A percentile compares a stretch with the other conserved stretches of the same genome.
Evolutionary conservation across 2,329 filamentous ascomycete species (phyloP).

Genomic region (Cercospora sp.): DNA sequence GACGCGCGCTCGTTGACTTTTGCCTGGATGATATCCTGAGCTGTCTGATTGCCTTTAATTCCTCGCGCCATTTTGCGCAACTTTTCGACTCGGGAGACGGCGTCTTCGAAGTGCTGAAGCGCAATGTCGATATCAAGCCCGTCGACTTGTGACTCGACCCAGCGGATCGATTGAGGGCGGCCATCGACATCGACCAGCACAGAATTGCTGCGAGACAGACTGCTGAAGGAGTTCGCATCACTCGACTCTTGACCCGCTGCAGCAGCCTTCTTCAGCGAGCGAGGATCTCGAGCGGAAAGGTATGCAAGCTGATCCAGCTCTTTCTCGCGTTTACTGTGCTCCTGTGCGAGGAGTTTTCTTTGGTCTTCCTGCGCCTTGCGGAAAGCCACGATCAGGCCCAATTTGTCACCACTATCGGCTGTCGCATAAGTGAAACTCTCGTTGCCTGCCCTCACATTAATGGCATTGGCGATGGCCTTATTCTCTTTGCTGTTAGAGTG

Average conservation of each 20-base stretch:
- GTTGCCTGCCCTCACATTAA: constrained; percentile 85
- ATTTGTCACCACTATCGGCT: constrained; percentile 71
- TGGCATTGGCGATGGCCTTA: constrained; percentile 68
- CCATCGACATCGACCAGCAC: constrained; percentile 95
- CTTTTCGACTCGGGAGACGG: constrained; percentile 81
- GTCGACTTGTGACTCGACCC: constrained; percentile 94
- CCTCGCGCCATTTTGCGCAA: constrained; percentile 75
- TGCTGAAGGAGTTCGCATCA: constrained; percentile 24
- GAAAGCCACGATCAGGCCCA: constrained; percentile 79
- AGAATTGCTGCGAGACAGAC: constrained; percentile 35
- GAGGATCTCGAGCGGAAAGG: constrained; percentile 37
- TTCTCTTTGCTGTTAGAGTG: constrained; percentile 50
- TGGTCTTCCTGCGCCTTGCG: constrained; percentile 91
- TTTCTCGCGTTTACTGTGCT: constrained; percentile 84
- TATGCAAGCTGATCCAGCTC: constrained; percentile 37
- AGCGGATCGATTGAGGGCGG: constrained; percentile 91
- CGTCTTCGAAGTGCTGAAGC: constrained; percentile 81
- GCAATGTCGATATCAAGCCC: constrained; percentile 96
- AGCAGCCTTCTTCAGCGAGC: constrained; percentile 61
- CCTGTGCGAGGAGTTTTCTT: constrained; percentile 78
- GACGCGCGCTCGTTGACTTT: constrained; percentile 85
- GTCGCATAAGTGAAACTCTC: constrained; percentile 95
- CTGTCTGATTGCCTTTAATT: constrained; percentile 80
- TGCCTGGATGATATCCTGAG: constrained; percentile 87
- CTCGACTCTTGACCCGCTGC: constrained; percentile 49